phyloP scores from a whole-genome alignment of 2,329 filamentous ascomycete species.

The Periglandula ipomoeae region DNA sequence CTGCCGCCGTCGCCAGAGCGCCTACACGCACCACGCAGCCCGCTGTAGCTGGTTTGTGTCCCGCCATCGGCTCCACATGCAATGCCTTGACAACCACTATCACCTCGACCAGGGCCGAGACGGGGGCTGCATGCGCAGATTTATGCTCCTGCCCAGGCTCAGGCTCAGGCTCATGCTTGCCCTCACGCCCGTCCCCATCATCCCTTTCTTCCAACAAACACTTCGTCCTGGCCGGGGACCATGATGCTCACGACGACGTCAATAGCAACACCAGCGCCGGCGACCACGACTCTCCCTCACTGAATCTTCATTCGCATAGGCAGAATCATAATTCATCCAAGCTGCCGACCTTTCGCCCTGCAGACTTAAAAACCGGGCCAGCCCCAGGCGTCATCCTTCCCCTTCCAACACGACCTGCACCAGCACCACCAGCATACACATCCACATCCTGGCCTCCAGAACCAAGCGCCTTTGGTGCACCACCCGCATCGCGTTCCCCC shows the following conservation, averaged over 20 bases:
- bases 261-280: neutral
- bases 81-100: neutral
- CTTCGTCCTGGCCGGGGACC: neutral
- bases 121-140: neutral
- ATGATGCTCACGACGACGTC: neutral
- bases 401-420: constrained; percentile 11
- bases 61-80: constrained; percentile 9
- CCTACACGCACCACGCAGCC: neutral
- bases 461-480: neutral
- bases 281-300: neutral
- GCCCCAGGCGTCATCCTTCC: constrained; percentile 14
- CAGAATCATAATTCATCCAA: constrained; percentile 47
- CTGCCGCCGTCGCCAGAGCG: constrained; percentile 1
- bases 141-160: neutral
- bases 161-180: neutral
- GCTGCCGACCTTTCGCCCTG: constrained; percentile 45
- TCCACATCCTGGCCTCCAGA: neutral
- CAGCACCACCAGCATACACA: constrained; percentile 10
- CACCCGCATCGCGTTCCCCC: constrained; percentile 3
- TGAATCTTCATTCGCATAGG: constrained; percentile 35
- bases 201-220: neutral
- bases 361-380: constrained; percentile 31
- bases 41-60: neutral
- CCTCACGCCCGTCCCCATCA: neutral
- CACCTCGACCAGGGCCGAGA: neutral